Percentiles rank a stretch among this genome's conserved stretches.
These are phyloP conservation scores for Blastomyces silverae DNA, from an alignment of 2,329 filamentous ascomycete species.

Conservation along the genomic window DNA sequence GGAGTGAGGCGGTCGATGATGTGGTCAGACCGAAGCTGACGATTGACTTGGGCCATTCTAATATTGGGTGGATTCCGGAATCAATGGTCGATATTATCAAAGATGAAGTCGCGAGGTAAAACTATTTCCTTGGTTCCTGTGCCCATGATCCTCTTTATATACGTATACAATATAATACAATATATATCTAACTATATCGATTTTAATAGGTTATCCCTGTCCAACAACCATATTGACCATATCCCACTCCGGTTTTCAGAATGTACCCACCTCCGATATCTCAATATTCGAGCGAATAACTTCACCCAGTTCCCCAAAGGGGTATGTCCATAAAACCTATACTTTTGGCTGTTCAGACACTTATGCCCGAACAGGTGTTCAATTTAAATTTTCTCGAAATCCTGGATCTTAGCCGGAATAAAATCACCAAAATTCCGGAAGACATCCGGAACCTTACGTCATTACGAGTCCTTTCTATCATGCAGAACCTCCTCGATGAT, in stretches of 20 bases:
- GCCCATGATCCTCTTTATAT: neutral
- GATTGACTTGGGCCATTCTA: conserved; percentile 47
- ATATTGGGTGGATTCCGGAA: conserved; percentile 44
- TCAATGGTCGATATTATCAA: conserved; percentile 48
- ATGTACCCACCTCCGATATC: conserved; percentile 45
- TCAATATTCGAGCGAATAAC: conserved; percentile 46
- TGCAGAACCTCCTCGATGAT: conserved; percentile 78
- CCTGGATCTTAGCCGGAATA: conserved; percentile 84
- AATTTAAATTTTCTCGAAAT: conserved; percentile 83
- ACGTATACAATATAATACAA: conserved; percentile 11
- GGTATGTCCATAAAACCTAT: conserved; percentile 41
- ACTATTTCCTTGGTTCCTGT: conserved; percentile 9
- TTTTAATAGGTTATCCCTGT: conserved; percentile 41
- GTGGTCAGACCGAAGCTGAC: conserved; percentile 46
- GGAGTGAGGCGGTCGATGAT: conserved; percentile 42
- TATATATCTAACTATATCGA: conserved; percentile 16
- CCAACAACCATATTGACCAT: conserved; percentile 47
- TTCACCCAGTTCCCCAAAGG: conserved; percentile 57
- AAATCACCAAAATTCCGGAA: conserved; percentile 66
- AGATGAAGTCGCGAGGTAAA: conserved; percentile 48
- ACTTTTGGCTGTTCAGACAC: conserved; percentile 15
- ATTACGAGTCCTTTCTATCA: conserved; percentile 80
- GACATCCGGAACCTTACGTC: conserved; percentile 75
- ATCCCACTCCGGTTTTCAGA: conserved; percentile 45
- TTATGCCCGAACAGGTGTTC: conserved; percentile 58